These are phyloP conservation scores for Backusella macrospora DNA, from an alignment of 192 early-diverging fungal species.

Conservation along the genomic window DNA sequence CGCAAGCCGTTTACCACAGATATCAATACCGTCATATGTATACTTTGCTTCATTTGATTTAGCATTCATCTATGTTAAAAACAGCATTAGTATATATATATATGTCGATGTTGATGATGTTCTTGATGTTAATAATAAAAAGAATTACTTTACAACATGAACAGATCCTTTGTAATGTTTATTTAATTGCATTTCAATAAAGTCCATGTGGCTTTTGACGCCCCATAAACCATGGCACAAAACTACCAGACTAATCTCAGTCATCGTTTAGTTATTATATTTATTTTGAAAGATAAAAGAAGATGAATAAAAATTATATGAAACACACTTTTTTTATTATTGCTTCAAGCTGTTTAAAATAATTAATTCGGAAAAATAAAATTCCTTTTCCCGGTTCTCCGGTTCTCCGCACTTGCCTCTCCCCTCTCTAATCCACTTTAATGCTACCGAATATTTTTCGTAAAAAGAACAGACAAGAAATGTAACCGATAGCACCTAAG, in stretches of 20 bases:
- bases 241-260: background rate
- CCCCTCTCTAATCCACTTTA: slow-evolving; percentile 67
- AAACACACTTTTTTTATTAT: too few relatives aligned
- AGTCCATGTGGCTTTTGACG: slow-evolving; percentile 7
- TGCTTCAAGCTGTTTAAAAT: background rate
- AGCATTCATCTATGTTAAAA: slow-evolving; percentile 43
- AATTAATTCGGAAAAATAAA: background rate
- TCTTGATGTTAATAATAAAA: background rate
- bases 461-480: slow-evolving; percentile 77
- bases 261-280: background rate
- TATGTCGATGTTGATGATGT: background rate
- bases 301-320: background rate
- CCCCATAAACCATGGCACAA: slow-evolving; percentile 17
- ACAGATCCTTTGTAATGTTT: background rate
- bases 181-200: slow-evolving; percentile 9
- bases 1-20: slow-evolving; percentile 54
- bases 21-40: slow-evolving; percentile 61
- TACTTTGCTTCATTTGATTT: slow-evolving; percentile 48
- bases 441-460: slow-evolving; percentile 82
- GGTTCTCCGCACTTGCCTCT: too few relatives aligned
- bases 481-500: slow-evolving; percentile 68
- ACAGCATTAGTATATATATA: background rate
- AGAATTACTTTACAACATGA: slow-evolving; percentile 1
- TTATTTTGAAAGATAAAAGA: background rate
- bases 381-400: background rate